Evolutionary conservation across 2,329 filamentous ascomycete genomes (phyloP).

Genomic region (Pseudogymnoascus sp.): DNA sequence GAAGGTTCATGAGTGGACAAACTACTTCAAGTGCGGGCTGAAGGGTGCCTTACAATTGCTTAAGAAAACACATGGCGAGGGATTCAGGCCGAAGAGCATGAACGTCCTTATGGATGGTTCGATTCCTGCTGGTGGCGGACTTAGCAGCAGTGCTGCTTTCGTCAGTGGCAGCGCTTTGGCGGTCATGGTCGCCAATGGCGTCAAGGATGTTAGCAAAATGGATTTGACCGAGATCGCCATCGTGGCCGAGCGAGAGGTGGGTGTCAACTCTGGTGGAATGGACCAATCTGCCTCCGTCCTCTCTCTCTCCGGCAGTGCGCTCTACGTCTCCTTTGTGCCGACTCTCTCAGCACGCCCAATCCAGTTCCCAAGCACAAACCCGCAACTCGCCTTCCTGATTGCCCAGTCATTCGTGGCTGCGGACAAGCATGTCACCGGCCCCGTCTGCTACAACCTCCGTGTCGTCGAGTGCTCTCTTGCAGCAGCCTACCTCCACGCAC

Average conservation of each 20-base stretch:
- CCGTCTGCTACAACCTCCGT: conserved; percentile 91
- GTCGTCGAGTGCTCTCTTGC: conserved; percentile 94
- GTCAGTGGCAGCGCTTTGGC: conserved; percentile 84
- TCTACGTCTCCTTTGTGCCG: conserved; percentile 86
- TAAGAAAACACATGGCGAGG: conserved; percentile 51
- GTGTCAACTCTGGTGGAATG: conserved; percentile 97
- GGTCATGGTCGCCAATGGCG: conserved; percentile 77
- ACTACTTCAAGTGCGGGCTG: conserved; percentile 94
- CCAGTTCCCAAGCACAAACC: conserved; percentile 69
- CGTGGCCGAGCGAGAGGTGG: conserved; percentile 86
- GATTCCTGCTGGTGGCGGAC: conserved; percentile 82
- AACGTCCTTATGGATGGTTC: conserved; percentile 84
- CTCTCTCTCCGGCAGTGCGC: conserved; percentile 72
- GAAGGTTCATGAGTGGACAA: conserved; percentile 84
- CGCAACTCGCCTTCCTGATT: conserved; percentile 84
- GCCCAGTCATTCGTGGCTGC: conserved; percentile 90
- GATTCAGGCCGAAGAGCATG: conserved; percentile 67
- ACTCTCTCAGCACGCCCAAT: conserved; percentile 68
- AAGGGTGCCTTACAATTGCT: conserved; percentile 73
- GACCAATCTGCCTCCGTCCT: conserved; percentile 96
- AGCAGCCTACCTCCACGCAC: conserved; percentile 57
- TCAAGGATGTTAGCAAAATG: conserved; percentile 74
- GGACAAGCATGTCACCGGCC: conserved; percentile 90
- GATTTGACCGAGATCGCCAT: conserved; percentile 88
- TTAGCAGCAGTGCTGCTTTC: conserved; percentile 91